Conservation (phyloP, 768 basidiomycete genomes). For the Suillus subluteus region DNA sequence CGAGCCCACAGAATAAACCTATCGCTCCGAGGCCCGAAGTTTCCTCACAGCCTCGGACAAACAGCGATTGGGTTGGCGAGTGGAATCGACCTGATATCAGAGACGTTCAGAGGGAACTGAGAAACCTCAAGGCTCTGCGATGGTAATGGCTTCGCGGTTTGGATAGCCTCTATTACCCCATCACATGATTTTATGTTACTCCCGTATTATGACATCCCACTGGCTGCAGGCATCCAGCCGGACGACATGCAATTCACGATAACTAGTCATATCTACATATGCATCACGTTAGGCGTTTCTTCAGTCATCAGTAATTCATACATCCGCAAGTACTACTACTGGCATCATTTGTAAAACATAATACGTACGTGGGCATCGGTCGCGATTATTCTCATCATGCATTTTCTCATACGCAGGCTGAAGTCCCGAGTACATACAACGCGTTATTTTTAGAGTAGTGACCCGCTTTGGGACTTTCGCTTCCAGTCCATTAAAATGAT, state of each 20-base stretch:
- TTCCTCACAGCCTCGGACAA: neutral
- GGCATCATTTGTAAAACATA: neutral
- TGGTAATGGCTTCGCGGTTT: neutral
- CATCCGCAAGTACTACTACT: no score
- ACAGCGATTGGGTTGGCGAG: slow-evolving; percentile 40
- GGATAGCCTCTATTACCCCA: neutral
- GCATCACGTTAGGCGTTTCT: slow-evolving; percentile 11
- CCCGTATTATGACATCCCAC: neutral
- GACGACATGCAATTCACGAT: slow-evolving; percentile 9
- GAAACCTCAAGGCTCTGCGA: slow-evolving; percentile 24
- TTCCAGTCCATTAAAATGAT: no score
- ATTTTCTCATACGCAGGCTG: no score
- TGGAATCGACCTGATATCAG: slow-evolving; percentile 44
- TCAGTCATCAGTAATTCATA: no score
- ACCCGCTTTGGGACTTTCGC: no score
- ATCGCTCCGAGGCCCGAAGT: neutral
- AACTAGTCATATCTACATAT: slow-evolving; percentile 3
- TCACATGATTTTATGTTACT: neutral
- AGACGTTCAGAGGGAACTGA: slow-evolving; percentile 43
- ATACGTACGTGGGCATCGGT: neutral
- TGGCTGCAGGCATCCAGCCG: slow-evolving; percentile 24
- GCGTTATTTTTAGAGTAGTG: no score
- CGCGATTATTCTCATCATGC: no score
- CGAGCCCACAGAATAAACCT: neutral
- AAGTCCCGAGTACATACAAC: no score